Evolutionary conservation across 1,284 basidiomycete genomes (phyloP).

Genomic region (Chalciporus sp.): DNA sequence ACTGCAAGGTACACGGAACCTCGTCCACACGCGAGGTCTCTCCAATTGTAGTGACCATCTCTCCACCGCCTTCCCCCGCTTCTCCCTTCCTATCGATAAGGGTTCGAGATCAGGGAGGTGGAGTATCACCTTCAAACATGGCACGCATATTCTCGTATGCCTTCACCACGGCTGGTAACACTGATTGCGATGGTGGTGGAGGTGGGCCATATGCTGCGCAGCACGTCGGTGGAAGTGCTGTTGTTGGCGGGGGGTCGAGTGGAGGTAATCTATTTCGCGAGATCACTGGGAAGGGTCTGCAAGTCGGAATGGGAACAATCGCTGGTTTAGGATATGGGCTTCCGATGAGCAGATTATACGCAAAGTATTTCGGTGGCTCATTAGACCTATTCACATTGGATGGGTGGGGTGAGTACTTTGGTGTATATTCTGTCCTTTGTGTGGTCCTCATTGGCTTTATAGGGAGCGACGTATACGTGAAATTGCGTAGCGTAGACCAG

Average conservation of each 20-base stretch:
- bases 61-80: conserved; percentile 49
- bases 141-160: conserved; percentile 86
- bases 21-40: conserved; percentile 47
- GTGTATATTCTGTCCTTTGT: neutral
- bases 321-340: conserved; percentile 80
- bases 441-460: conserved; percentile 3
- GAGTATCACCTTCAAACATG: conserved; percentile 76
- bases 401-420: conserved; percentile 67
- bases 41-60: conserved; percentile 74
- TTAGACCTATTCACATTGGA: conserved; percentile 77
- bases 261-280: conserved; percentile 69
- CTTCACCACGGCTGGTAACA: conserved; percentile 70
- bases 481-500: conserved; percentile 70
- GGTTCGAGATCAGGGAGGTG: conserved; percentile 85
- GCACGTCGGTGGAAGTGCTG: conserved; percentile 68
- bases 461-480: conserved; percentile 80
- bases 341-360: conserved; percentile 84
- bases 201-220: conserved; percentile 76
- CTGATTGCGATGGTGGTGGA: conserved; percentile 54
- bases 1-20: conserved; percentile 47
- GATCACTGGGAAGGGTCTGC: conserved; percentile 74
- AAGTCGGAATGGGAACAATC: conserved; percentile 67
- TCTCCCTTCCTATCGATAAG: conserved; percentile 70
- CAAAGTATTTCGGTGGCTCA: conserved; percentile 79
- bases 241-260: conserved; percentile 50